These are phyloP conservation scores for Aspergillus latus DNA, from an alignment of 2,329 filamentous ascomycete species.

Conservation along the genomic window DNA sequence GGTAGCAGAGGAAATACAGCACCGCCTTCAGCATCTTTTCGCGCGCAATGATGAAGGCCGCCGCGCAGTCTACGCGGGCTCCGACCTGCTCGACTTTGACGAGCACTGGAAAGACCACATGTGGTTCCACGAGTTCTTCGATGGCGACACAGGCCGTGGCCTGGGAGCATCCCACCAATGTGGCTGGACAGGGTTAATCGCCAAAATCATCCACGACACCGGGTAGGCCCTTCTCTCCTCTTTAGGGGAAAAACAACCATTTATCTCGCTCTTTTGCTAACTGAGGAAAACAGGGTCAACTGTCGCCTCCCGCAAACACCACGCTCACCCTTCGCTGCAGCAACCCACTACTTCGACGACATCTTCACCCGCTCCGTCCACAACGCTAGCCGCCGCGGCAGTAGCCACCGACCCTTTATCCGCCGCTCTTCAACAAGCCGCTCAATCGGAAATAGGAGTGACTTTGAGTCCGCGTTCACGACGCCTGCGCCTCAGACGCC, in stretches of 20 bases:
- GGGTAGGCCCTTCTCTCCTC: conserved; percentile 61
- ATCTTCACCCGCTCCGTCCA: conserved; percentile 63
- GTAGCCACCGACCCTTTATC: conserved; percentile 54
- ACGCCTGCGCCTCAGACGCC: conserved; percentile 28
- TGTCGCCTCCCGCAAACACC: conserved; percentile 92
- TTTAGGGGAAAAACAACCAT: neutral
- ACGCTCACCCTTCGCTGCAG: conserved; percentile 77
- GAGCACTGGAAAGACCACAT: conserved; percentile 89
- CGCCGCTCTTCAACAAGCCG: conserved; percentile 78
- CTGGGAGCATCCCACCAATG: conserved; percentile 92
- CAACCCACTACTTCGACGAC: conserved; percentile 95
- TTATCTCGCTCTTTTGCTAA: neutral
- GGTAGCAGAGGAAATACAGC: conserved; percentile 91
- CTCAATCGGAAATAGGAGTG: conserved; percentile 80
- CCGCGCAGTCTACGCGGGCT: conserved; percentile 82
- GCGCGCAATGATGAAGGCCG: conserved; percentile 79
- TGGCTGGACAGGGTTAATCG: conserved; percentile 93
- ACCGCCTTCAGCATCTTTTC: conserved; percentile 90
- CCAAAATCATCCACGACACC: conserved; percentile 96
- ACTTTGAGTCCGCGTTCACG: conserved; percentile 60
- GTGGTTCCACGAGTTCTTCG: conserved; percentile 98
- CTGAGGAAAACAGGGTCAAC: conserved; percentile 63
- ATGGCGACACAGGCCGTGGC: conserved; percentile 85
- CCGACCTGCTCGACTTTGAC: conserved; percentile 84
- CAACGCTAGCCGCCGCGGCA: conserved; percentile 38